Base-by-base conservation (phyloP, 352 stramenopile species). In the Phytophthora sansomeana region DNA sequence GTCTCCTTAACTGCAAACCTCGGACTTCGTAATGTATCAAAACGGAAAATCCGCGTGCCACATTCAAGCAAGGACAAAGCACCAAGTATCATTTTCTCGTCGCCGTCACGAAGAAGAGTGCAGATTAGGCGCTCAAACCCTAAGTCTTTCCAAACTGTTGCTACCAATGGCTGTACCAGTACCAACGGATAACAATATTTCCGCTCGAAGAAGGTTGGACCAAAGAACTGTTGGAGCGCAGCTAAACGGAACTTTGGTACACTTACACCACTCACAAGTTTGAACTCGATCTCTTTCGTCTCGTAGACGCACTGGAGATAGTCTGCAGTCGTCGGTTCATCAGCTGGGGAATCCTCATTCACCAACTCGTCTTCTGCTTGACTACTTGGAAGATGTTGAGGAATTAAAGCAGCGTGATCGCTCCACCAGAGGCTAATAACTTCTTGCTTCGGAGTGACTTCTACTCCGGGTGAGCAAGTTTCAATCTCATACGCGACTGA, bases 261-360 rank as follows among this genome's bases (percentile, higher is more conserved):
- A 13, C 65, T 46, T 19, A 74, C 59, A 1, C 63, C 75, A 21
- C 65, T 65, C 0, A 65, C 71, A 24, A 80, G 49, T 51, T 81
- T 82, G 39, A 87, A 87, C 19, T 72, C 63, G 11, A 82, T 70
- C n/a, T 84, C 78, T 19, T 82, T 65, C 4, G 65, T 72, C 24
- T 75, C 61, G 38, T 76, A 72, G 19, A 80, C 9, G 4, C 39
- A 65, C 13, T 46, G n/a, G 16, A 80, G 39, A 33, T 70, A 68
- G 8, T 42, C 32, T 6, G 56, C 44, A 21, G 70, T 67, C 30
- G 57, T 54, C 1, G 32, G 36, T 1, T 7, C 4, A n/a, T 33
- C 35, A 19, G 1, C 6, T 19, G 17, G 6, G 30, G n/a, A 36
- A 4, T 16, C 32, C 5, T 44, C 35, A 36, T 36, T 8, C 35